Evolutionary conservation across 176 grass and related monocot genomes (phyloP).

Genomic region (Eragrostis nindensis): DNA sequence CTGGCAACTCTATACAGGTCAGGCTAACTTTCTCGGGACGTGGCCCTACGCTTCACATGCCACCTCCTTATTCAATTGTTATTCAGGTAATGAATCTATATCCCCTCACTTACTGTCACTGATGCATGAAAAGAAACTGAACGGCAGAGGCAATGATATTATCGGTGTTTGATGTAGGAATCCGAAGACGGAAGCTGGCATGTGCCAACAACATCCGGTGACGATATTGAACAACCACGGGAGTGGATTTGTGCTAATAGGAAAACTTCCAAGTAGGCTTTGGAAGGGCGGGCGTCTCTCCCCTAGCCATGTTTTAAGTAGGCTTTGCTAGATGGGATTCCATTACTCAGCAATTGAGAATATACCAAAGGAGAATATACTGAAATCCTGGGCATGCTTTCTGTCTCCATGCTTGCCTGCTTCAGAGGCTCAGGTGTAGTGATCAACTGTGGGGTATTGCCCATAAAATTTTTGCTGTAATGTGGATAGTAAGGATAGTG

Average conservation of each 20-base stretch:
- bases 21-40: slow-evolving; percentile 59
- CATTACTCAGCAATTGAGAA: background rate
- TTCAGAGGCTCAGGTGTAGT: background rate
- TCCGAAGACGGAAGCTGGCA: slow-evolving; percentile 89
- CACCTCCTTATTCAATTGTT: slow-evolving; percentile 88
- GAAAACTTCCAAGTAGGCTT: slow-evolving; percentile 36
- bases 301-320: no score
- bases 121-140: no score
- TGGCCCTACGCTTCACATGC: slow-evolving; percentile 70
- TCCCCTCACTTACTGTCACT: no score
- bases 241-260: slow-evolving; percentile 77
- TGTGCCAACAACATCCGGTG: slow-evolving; percentile 83
- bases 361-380: background rate
- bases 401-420: no score
- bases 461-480: background rate
- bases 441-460: background rate
- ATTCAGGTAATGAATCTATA: slow-evolving; percentile 72
- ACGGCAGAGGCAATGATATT: no score
- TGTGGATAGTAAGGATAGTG: background rate
- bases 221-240: slow-evolving; percentile 78
- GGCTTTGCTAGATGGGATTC: slow-evolving; percentile 16
- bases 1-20: slow-evolving; percentile 58
- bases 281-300: background rate
- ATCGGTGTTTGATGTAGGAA: slow-evolving; percentile 59
- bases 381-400: background rate